These are phyloP conservation scores for Pythium grandisporangium DNA, from an alignment of 352 stramenopile genomes.

Conservation along the genomic window DNA sequence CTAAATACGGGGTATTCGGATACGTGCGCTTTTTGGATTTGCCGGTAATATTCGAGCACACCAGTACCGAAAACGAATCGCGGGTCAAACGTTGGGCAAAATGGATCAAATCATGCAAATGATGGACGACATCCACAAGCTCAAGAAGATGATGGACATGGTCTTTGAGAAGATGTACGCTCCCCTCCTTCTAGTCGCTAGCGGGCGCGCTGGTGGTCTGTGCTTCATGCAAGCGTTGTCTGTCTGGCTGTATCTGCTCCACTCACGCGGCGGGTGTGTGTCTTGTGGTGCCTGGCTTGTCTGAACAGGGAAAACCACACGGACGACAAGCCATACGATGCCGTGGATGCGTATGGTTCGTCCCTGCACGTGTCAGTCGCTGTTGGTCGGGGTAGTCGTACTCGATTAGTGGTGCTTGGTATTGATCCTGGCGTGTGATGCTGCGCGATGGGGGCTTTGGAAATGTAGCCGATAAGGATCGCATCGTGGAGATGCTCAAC, in stretches of 20 bases:
- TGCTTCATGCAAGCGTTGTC: too few relatives aligned
- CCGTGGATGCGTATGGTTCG: slow-evolving; percentile 68
- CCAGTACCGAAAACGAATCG: too few relatives aligned
- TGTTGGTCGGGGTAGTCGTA: neutral
- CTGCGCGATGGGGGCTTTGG: too few relatives aligned
- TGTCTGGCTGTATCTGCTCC: too few relatives aligned
- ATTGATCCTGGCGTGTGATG: too few relatives aligned
- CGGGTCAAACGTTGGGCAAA: neutral
- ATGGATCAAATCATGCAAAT: slow-evolving; percentile 90
- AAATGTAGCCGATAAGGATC: slow-evolving; percentile 69
- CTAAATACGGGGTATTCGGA: too few relatives aligned
- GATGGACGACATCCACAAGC: slow-evolving; percentile 88
- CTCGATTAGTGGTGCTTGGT: slow-evolving; percentile 1
- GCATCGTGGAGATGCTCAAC: slow-evolving; percentile 85
- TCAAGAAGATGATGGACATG: slow-evolving; percentile 87
- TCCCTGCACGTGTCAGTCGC: neutral
- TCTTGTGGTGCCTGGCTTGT: neutral
- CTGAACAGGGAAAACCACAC: slow-evolving; percentile 41
- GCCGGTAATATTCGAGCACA: too few relatives aligned
- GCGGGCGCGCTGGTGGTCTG: slow-evolving; percentile 2
- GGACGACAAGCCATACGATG: slow-evolving; percentile 47
- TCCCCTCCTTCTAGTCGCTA: too few relatives aligned
- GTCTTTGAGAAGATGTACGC: slow-evolving; percentile 83
- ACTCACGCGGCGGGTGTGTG: too few relatives aligned
- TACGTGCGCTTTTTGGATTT: too few relatives aligned